Conservation (phyloP, 441 rosid genomes). For the Flueggea neowawraea region DNA sequence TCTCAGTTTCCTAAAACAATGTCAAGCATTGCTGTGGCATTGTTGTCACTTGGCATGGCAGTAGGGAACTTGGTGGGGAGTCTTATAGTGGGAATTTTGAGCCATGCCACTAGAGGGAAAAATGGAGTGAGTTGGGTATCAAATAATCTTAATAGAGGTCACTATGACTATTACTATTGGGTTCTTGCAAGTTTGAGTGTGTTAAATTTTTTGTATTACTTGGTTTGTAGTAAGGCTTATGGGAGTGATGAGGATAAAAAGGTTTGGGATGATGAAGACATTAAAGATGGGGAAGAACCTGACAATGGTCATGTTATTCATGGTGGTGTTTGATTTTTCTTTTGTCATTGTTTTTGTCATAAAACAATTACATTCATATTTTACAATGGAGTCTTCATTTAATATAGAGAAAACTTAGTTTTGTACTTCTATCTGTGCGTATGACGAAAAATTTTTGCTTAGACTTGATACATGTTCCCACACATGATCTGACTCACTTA, state of each 20-base stretch:
- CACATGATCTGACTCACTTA: no score
- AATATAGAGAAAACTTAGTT: no score
- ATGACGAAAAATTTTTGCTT: no score
- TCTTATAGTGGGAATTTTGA: constrained; percentile 26
- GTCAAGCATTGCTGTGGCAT: constrained; percentile 43
- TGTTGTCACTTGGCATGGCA: constrained; percentile 30
- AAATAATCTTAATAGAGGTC: constrained; percentile 37
- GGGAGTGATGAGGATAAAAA: constrained; percentile 15
- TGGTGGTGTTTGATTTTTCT: not conserved
- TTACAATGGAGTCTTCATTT: no score
- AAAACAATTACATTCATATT: no score
- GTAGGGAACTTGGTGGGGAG: constrained; percentile 41
- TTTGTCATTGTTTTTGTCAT: no score
- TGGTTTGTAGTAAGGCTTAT: not conserved
- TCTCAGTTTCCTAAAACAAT: constrained; percentile 48
- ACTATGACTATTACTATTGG: constrained; percentile 55
- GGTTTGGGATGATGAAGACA: constrained; percentile 20
- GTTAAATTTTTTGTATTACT: constrained; percentile 30
- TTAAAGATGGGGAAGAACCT: constrained; percentile 5
- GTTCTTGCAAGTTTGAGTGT: constrained; percentile 27
- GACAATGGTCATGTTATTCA: not conserved
- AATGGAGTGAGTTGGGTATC: constrained; percentile 43
- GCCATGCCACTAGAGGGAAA: constrained; percentile 12
- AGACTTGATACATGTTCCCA: no score
- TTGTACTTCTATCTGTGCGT: no score